phyloP scores from a whole-genome alignment of 78 protist genomes.

The Anaeramoeba flamelloides region DNA sequence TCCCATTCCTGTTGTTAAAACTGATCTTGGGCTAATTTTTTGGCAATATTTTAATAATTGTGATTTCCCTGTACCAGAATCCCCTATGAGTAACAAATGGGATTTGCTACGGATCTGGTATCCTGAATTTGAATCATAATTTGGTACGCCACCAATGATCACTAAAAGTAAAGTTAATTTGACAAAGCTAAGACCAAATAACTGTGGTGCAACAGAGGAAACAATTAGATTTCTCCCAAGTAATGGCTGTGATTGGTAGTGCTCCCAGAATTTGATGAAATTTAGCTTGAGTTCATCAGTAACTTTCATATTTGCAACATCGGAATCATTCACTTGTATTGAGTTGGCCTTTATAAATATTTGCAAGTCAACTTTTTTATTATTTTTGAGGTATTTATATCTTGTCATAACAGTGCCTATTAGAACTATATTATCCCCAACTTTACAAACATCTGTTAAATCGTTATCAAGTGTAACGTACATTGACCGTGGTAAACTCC shows the following conservation, averaged over 20 bases:
- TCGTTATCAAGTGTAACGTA: neutral
- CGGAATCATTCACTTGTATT: neutral
- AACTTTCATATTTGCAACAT: neutral
- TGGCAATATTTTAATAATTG: slow-evolving; percentile 70
- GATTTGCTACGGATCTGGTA: slow-evolving; percentile 62
- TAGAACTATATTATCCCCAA: neutral
- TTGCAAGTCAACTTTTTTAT: neutral
- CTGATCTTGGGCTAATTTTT: slow-evolving; percentile 51
- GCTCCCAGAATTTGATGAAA: slow-evolving; percentile 5
- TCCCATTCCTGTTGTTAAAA: slow-evolving; percentile 82
- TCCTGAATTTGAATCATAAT: slow-evolving; percentile 9
- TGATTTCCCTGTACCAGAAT: slow-evolving; percentile 69
- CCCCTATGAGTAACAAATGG: slow-evolving; percentile 87
- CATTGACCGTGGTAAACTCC: neutral
- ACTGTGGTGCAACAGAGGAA: slow-evolving; percentile 12
- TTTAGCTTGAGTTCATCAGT: neutral
- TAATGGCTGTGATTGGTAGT: neutral
- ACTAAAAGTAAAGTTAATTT: slow-evolving; percentile 63
- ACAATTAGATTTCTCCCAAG: slow-evolving; percentile 18
- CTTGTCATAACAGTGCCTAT: neutral
- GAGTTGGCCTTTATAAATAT: neutral
- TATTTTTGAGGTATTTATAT: no score
- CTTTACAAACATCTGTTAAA: neutral
- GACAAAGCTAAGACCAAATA: slow-evolving; percentile 32
- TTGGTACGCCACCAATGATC: slow-evolving; percentile 76